Percentiles rank a stretch among this genome's conserved stretches.
Conservation (phyloP, 768 basidiomycete genomes). For the Lepiota venenata region DNA sequence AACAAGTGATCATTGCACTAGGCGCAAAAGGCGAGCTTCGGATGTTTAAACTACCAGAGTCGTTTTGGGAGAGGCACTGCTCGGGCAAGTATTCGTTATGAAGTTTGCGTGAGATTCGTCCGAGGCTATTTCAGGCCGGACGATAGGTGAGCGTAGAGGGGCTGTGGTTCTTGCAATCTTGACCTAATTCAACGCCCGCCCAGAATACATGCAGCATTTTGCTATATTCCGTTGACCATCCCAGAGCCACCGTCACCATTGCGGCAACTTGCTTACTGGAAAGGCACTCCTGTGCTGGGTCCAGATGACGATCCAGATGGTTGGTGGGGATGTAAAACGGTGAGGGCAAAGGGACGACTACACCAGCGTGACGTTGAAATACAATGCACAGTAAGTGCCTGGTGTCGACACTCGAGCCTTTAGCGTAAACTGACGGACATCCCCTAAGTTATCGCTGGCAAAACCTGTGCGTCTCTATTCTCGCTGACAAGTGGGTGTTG, state of each 20-base stretch:
- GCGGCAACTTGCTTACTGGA: conserved; percentile 33
- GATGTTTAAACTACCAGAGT: conserved; percentile 32
- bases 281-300: conserved; percentile 28
- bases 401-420: neutral
- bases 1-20: conserved; percentile 24
- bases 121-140: conserved; percentile 31
- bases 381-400: conserved; percentile 28
- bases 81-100: conserved; percentile 33
- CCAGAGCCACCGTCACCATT: conserved; percentile 28
- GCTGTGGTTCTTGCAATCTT: neutral
- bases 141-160: conserved; percentile 23
- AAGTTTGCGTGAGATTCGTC: conserved; percentile 27
- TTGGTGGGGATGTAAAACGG: conserved; percentile 28
- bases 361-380: conserved; percentile 27
- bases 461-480: conserved; percentile 29
- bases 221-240: conserved; percentile 30
- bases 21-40: conserved; percentile 16
- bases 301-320: conserved; percentile 37
- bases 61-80: conserved; percentile 36
- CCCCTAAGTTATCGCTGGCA: conserved; percentile 32
- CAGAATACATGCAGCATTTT: conserved; percentile 28
- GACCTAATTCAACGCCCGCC: neutral
- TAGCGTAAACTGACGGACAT: neutral
- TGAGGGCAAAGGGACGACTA: conserved; percentile 25
- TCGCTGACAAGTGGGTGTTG: neutral